phyloP scores from a whole-genome alignment of 495 filamentous ascomycete species.

The Choiromyces venosus region DNA sequence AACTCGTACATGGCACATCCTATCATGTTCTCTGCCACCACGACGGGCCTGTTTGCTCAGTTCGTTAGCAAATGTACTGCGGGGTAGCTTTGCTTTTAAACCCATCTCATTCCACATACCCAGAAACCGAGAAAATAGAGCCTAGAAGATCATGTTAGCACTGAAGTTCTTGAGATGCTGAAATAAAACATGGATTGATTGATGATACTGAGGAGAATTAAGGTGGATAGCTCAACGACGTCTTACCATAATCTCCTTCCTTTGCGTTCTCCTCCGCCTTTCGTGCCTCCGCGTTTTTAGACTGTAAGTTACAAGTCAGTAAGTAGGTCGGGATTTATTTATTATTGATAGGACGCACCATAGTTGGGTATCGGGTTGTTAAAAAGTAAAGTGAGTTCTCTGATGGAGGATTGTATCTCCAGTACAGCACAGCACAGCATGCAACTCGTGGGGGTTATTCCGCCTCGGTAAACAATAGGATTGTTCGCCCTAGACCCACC shows the following conservation, averaged over 20 bases:
- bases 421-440: neutral
- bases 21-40: constrained; percentile 96
- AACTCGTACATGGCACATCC: constrained; percentile 99
- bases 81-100: constrained; percentile 43
- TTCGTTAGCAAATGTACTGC: constrained; percentile 44
- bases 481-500: neutral
- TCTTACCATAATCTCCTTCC: constrained; percentile 55
- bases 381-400: neutral
- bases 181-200: constrained; percentile 1
- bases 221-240: constrained; percentile 11
- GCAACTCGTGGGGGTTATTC: neutral
- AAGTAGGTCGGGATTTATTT: neutral
- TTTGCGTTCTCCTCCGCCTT: constrained; percentile 46
- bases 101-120: constrained; percentile 52
- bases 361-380: neutral
- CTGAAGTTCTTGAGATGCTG: neutral
- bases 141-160: constrained; percentile 44
- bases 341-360: neutral
- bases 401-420: neutral
- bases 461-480: neutral
- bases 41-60: constrained; percentile 65
- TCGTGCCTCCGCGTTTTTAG: constrained; percentile 41
- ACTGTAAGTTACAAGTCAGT: constrained; percentile 25
- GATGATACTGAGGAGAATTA: neutral
- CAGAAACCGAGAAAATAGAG: constrained; percentile 75